Conservation (phyloP, 139 green algal genomes). For the Ettlia oleoabundans region DNA sequence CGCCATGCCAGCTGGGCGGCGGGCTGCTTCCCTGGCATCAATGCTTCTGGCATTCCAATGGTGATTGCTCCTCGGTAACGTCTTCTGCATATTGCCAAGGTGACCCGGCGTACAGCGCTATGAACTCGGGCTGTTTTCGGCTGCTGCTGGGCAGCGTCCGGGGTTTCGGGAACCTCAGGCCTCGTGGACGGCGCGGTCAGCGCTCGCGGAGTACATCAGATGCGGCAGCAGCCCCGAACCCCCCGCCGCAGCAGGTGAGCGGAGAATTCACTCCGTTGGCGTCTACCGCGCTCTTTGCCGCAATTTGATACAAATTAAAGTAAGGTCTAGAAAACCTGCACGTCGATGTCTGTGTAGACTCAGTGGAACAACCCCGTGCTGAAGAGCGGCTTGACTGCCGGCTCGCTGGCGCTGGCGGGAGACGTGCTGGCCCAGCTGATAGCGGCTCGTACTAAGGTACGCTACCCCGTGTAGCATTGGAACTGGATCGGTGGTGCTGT, state of each 20-base stretch:
- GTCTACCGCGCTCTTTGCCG: neutral
- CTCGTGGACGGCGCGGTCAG: neutral
- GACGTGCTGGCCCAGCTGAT: slow-evolving; percentile 77
- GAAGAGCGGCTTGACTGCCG: slow-evolving; percentile 73
- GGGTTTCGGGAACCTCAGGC: neutral
- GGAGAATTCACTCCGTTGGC: neutral
- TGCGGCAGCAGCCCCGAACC: neutral
- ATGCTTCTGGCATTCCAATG: too few relatives aligned
- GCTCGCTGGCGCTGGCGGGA: slow-evolving; percentile 64
- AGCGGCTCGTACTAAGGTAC: neutral
- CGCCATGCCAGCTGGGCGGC: too few relatives aligned
- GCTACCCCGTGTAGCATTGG: neutral
- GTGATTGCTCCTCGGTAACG: too few relatives aligned
- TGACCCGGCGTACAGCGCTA: too few relatives aligned
- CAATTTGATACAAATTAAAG: too few relatives aligned
- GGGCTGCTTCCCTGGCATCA: neutral
- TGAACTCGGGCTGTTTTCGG: neutral
- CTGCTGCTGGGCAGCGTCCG: neutral
- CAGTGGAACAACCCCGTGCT: too few relatives aligned
- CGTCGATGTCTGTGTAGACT: too few relatives aligned
- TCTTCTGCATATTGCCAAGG: too few relatives aligned
- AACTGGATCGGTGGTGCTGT: neutral
- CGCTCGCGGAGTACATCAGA: neutral
- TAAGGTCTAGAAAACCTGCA: too few relatives aligned
- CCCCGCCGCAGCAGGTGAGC: neutral